Evolutionary conservation across 345 rosid species (phyloP), one percentile per base, ranked within the genome.

Genomic region (Ceriops decandra): DNA sequence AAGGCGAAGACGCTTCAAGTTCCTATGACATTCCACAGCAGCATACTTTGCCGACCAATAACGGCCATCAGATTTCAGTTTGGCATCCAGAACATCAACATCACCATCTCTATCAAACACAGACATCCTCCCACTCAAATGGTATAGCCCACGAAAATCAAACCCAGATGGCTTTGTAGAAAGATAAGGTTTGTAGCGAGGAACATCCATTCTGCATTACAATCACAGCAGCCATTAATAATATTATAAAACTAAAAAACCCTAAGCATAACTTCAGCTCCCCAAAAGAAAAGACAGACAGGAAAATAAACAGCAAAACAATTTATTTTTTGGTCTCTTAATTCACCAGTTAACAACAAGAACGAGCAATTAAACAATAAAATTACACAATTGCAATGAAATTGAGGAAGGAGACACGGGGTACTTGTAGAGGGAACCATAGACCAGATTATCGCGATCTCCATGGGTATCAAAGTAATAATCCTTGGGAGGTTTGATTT

Each of bases 1-100:
- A 17, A 87, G 66, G 49, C 80, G 89, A 31, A 82, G 63, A 9
- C 82, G 95, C 79, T 82, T 87, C 54, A 90, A 82, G 65, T 77
- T 87, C 78, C 77, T 88, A 66, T 84, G 83, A 5, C 82, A 82
- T 68, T 90, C 93, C 51, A 91, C 63, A 52, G 92, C 95, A 10
- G 88, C 88, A 75, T 86, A 74, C 75, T 87, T 91, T 0, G 91
- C 73, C 70, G 91, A 90, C 96, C 97, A 95, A 76, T 91, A 95
- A 24, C 99, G 86, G 60, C 85, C 90, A 77, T 77, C 80, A 47
- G 95, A 83, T 78, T 85, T 91, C 46, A 85, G 73, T 77, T 82
- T 85, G 54, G 69, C 64, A 27, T 95, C 93, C 85, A 86, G 73
- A 26, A 83, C 82, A 76, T 85, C 90, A 76, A 80, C 70, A 80